phyloP scores from a whole-genome alignment of 2,329 filamentous ascomycete species.

The Dothistroma septosporum region DNA sequence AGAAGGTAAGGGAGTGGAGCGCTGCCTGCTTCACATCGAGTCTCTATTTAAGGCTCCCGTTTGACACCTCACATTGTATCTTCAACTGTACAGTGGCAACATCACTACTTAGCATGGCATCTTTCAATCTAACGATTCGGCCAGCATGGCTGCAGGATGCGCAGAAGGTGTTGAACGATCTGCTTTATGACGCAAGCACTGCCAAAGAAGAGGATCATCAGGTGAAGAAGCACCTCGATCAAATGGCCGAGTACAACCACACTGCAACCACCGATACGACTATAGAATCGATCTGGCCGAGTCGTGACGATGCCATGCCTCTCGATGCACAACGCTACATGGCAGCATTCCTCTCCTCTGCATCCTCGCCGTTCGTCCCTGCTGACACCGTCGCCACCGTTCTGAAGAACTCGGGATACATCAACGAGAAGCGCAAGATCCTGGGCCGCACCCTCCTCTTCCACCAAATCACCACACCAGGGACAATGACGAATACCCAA shows the following conservation, averaged over 20 bases:
- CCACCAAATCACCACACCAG: background rate
- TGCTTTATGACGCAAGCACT: background rate
- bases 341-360: background rate
- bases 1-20: background rate
- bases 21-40: background rate
- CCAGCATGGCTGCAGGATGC: background rate
- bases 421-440: conserved; percentile 4
- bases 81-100: background rate
- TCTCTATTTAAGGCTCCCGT: background rate
- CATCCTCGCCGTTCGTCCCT: background rate
- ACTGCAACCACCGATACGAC: background rate
- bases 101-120: background rate
- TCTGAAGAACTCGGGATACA: background rate
- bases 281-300: background rate
- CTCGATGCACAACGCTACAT: background rate
- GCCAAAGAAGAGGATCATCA: background rate
- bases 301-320: background rate
- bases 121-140: background rate
- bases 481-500: background rate
- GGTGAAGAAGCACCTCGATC: background rate
- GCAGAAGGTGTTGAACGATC: background rate
- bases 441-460: background rate
- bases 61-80: background rate
- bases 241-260: too few relatives aligned
- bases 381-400: background rate